Evolutionary conservation across 306 rosid genomes (phyloP).

Genomic region (Benincasa hispida): DNA sequence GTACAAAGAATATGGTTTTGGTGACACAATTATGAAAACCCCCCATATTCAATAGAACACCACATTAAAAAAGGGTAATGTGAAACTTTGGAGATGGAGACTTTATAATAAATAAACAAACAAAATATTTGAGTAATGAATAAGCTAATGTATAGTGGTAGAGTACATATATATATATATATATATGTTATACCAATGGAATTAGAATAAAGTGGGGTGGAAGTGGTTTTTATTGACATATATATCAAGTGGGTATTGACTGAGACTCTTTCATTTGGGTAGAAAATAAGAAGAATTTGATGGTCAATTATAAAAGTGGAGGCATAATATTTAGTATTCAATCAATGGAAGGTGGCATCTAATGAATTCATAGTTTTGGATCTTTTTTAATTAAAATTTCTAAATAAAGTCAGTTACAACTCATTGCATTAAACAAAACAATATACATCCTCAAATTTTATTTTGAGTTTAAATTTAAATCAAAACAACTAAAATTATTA

Average conservation of each 20-base stretch:
- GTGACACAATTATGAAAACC: background rate
- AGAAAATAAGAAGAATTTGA: background rate
- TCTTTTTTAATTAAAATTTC: background rate
- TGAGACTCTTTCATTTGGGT: background rate
- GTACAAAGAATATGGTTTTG: background rate
- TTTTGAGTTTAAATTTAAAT: background rate
- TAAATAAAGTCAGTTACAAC: background rate
- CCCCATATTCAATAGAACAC: background rate
- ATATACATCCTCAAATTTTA: background rate
- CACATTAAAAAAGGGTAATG: background rate
- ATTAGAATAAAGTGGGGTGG: conserved; percentile 9
- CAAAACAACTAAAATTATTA: background rate
- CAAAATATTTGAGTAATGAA: background rate
- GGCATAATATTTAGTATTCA: background rate
- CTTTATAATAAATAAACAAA: background rate
- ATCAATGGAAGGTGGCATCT: background rate
- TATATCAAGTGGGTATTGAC: background rate
- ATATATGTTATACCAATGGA: background rate
- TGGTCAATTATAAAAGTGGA: background rate
- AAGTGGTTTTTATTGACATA: background rate
- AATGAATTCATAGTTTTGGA: background rate
- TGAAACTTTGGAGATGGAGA: background rate
- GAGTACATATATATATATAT: background rate
- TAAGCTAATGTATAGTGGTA: background rate
- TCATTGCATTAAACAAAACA: background rate